Evolutionary conservation across 2,329 filamentous ascomycete species (phyloP).

Genomic region (Trichoderma hamatum): DNA sequence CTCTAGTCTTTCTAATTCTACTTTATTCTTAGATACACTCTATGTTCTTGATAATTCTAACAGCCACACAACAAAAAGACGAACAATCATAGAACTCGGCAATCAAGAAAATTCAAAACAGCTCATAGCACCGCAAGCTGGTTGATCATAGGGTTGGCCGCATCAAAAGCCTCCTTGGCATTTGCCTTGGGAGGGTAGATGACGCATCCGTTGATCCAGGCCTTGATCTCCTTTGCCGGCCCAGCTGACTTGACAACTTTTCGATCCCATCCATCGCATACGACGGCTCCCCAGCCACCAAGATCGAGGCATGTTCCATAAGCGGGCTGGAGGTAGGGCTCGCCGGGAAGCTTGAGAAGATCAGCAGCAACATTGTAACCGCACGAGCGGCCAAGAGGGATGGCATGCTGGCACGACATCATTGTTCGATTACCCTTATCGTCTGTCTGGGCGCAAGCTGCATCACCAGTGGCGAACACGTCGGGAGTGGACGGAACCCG

Average conservation of each 20-base stretch:
- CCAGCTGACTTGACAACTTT: conserved; percentile 34
- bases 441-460: conserved; percentile 35
- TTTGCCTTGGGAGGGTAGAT: conserved; percentile 40
- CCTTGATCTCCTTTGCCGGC: conserved; percentile 41
- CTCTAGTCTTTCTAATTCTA: not conserved
- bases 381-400: conserved; percentile 39
- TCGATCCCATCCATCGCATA: conserved; percentile 39
- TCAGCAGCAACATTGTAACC: conserved; percentile 41
- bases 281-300: conserved; percentile 36
- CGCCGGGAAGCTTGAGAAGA: conserved; percentile 34
- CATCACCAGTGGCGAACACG: conserved; percentile 42
- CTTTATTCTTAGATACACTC: not conserved
- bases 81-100: not conserved
- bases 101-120: not conserved
- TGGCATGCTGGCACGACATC: conserved; percentile 47
- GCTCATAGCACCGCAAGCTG: not conserved
- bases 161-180: conserved; percentile 13
- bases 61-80: not conserved
- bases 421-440: conserved; percentile 36
- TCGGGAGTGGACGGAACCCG: conserved; percentile 31
- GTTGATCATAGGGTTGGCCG: conserved; percentile 8
- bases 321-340: conserved; percentile 36
- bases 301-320: conserved; percentile 43
- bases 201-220: conserved; percentile 38
- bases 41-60: not conserved